Evolutionary conservation across 345 rosid species (phyloP).

Genomic region (Eucalyptus leucophloia): DNA sequence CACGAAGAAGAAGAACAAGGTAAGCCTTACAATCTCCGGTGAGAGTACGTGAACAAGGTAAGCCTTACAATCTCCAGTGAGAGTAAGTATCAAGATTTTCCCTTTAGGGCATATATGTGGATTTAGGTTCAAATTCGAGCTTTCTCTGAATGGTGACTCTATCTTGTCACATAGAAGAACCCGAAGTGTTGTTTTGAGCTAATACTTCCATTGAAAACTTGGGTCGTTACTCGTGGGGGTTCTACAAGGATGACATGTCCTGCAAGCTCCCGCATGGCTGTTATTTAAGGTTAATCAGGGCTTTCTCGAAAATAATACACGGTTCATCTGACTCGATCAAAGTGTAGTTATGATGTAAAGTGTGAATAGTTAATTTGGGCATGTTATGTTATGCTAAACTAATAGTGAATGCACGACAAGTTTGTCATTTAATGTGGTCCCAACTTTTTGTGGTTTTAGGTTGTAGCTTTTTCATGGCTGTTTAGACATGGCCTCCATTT

Average conservation of each 20-base stretch:
- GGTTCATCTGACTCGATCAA: neutral
- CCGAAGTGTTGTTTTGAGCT: neutral
- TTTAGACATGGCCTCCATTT: neutral
- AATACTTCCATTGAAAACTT: neutral
- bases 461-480: neutral
- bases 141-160: neutral
- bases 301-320: neutral
- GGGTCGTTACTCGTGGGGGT: neutral
- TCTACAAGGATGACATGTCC: neutral
- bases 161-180: neutral
- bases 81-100: neutral
- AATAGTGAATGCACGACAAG: neutral
- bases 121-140: neutral
- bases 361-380: neutral
- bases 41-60: neutral
- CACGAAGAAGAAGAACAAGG: neutral
- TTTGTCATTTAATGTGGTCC: neutral
- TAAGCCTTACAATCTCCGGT: neutral
- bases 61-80: neutral
- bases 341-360: neutral
- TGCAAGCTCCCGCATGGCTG: neutral
- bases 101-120: neutral
- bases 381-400: neutral
- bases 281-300: neutral
- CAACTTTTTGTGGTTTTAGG: neutral